Percentiles rank a stretch among this genome's conserved stretches.
Evolutionary conservation across 306 rosid genomes (phyloP).

Genomic region (Begonia masoniana): DNA sequence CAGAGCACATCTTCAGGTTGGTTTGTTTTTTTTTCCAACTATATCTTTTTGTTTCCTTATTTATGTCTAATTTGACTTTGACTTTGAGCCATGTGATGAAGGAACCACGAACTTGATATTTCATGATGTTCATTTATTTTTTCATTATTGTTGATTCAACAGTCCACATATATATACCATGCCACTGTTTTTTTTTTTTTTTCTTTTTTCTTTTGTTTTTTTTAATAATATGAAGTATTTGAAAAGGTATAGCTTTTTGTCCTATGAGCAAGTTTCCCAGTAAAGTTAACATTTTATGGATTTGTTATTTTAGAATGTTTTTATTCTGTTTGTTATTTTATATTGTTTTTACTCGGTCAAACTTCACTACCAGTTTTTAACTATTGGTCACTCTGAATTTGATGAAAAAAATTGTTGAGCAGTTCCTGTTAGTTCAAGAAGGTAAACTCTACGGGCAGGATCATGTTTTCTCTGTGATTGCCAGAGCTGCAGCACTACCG

Average conservation of each 20-base stretch:
- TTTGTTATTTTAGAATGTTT: not conserved
- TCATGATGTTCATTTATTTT: too few relatives aligned
- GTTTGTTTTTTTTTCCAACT: slow-evolving; percentile 6
- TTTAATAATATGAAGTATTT: too few relatives aligned
- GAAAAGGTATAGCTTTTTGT: too few relatives aligned
- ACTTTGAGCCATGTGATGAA: too few relatives aligned
- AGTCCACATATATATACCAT: too few relatives aligned
- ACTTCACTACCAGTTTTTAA: not conserved
- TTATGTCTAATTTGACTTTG: not conserved
- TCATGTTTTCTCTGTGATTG: slow-evolving; percentile 52
- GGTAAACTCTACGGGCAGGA: slow-evolving; percentile 82
- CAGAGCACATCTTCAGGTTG: slow-evolving; percentile 93
- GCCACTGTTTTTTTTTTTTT: too few relatives aligned
- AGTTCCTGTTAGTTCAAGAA: slow-evolving; percentile 83
- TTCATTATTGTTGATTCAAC: too few relatives aligned
- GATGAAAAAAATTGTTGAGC: slow-evolving; percentile 26
- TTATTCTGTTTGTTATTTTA: not conserved
- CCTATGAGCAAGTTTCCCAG: too few relatives aligned
- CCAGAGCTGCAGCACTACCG: slow-evolving; percentile 72
- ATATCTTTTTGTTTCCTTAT: not conserved
- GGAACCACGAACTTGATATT: too few relatives aligned
- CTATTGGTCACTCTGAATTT: slow-evolving; percentile 18
- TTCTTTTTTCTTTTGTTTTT: too few relatives aligned
- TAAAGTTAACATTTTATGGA: too few relatives aligned
- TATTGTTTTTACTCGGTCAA: slow-evolving; percentile 2